Evolutionary conservation across 768 basidiomycete genomes (phyloP).

Genomic region (Hericium alpestre): DNA sequence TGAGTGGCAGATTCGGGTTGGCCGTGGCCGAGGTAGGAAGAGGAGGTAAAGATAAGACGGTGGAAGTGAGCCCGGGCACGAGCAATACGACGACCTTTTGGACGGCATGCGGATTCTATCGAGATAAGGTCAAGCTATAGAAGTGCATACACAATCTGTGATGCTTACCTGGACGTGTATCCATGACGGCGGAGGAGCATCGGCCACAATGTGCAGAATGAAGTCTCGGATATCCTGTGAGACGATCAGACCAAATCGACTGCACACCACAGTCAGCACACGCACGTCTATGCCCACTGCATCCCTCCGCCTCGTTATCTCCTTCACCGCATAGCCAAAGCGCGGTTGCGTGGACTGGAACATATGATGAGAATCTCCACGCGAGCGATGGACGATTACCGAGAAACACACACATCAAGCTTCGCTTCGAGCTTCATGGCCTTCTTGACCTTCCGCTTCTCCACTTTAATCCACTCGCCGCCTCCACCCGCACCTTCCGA

Average conservation of each 20-base stretch:
- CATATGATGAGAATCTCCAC: conserved; percentile 8
- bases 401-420: conserved; percentile 43
- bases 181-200: conserved; percentile 82
- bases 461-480: conserved; percentile 57
- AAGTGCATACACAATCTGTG: not conserved
- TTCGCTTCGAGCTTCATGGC: conserved; percentile 45
- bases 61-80: conserved; percentile 78
- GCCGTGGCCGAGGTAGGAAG: conserved; percentile 57
- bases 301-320: conserved; percentile 62
- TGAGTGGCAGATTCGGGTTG: conserved; percentile 45
- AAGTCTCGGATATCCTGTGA: conserved; percentile 81
- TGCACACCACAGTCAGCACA: conserved; percentile 5
- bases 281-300: conserved; percentile 76
- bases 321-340: conserved; percentile 74
- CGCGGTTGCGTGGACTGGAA: conserved; percentile 45
- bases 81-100: conserved; percentile 72
- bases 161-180: conserved; percentile 63
- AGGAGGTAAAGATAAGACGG: conserved; percentile 61
- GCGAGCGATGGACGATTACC: not conserved
- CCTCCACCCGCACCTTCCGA: not conserved
- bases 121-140: not conserved
- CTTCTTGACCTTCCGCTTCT: conserved; percentile 66
- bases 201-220: conserved; percentile 69
- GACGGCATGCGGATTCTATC: conserved; percentile 62
- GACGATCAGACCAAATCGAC: not conserved